These are phyloP conservation scores for Boletus vermiculosoides DNA, from an alignment of 768 basidiomycete genomes.

Conservation along the genomic window DNA sequence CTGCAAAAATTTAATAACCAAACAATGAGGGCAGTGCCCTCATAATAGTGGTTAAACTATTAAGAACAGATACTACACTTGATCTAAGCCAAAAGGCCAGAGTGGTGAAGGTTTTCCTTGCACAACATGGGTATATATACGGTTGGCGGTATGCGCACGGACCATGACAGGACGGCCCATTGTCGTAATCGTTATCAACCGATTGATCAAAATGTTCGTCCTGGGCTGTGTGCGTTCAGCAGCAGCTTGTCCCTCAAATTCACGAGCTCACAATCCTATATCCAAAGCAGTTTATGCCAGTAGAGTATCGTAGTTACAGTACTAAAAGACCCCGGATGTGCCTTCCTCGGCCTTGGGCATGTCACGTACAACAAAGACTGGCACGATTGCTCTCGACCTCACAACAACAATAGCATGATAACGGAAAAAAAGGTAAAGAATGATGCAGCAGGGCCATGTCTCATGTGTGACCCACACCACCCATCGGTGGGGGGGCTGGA, in stretches of 20 bases:
- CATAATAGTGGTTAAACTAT: slow-evolving; percentile 59
- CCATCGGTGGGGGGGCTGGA: slow-evolving; percentile 73
- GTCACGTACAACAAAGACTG: slow-evolving; percentile 32
- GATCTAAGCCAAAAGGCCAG: slow-evolving; percentile 67
- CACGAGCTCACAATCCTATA: slow-evolving; percentile 3
- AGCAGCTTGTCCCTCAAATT: background rate
- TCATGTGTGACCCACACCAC: slow-evolving; percentile 64
- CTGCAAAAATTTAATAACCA: slow-evolving; percentile 50
- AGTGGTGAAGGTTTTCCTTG: slow-evolving; percentile 11
- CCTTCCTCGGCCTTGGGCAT: slow-evolving; percentile 9
- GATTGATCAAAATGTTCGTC: background rate
- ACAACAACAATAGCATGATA: slow-evolving; percentile 26
- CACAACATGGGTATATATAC: slow-evolving; percentile 11
- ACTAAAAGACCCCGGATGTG: slow-evolving; percentile 13
- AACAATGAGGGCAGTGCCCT: slow-evolving; percentile 49
- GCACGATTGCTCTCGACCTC: slow-evolving; percentile 25
- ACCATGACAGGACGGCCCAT: slow-evolving; percentile 5
- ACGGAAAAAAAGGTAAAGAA: slow-evolving; percentile 5
- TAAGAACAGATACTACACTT: slow-evolving; percentile 79
- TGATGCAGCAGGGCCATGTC: slow-evolving; percentile 12
- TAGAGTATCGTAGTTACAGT: slow-evolving; percentile 29
- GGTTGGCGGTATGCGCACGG: slow-evolving; percentile 11
- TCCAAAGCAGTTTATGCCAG: slow-evolving; percentile 32
- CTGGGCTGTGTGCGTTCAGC: background rate
- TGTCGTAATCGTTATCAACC: background rate